Base-by-base conservation (phyloP, 1,284 basidiomycete genomes). In the Singerocomus inundabilis region DNA sequence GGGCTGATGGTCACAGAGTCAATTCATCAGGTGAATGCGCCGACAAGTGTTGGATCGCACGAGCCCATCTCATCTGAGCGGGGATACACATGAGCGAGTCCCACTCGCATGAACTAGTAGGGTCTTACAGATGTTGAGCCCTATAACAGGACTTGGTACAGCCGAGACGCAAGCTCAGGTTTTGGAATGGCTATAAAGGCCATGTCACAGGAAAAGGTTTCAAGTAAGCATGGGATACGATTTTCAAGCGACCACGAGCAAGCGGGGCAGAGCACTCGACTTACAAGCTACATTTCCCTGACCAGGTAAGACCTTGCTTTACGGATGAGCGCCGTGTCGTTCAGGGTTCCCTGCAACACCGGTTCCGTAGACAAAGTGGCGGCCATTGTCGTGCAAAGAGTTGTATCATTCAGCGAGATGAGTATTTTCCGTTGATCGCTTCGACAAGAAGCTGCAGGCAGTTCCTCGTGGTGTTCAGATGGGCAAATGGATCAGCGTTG, bases 21-120 rank as follows among this genome's bases (percentile, higher is more conserved):
- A 21, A 21, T 66, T 60, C 26, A 68, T 71, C 0, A 70, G 71
- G 67, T 69, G 57, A 73, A 74, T 0, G 74, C 21, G 21, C 21
- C 71, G 24, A 64, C 65, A 5, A 77, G 62, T 15, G 60, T 61
- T 21, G 71, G 70, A 51, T 76, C 73, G 45, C 61, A 76, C 16
- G 72, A 75, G 0, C 72, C 70, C 34, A 66, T 63, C 57, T 71
- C 72, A 46, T 61, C 69, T 72, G 42, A 26, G 46, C 45, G 48
- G 43, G 42, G 4, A n/a, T 4, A 21, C 47, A 18, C 31, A 15
- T 16, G 43, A 44, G 33, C 8, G 32, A 44, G 34, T 13, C 32
- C 25, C 43, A 12, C n/a, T 26, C 10, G 11, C 15, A 10, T 6
- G 29, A 37, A 24, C 12, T 15, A n/a, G 33, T 16, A 7, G 9